Percentiles rank a stretch among this genome's conserved stretches.
phyloP scores from a whole-genome alignment of 78 protist genomes.

The Speleostelium caveatum region DNA sequence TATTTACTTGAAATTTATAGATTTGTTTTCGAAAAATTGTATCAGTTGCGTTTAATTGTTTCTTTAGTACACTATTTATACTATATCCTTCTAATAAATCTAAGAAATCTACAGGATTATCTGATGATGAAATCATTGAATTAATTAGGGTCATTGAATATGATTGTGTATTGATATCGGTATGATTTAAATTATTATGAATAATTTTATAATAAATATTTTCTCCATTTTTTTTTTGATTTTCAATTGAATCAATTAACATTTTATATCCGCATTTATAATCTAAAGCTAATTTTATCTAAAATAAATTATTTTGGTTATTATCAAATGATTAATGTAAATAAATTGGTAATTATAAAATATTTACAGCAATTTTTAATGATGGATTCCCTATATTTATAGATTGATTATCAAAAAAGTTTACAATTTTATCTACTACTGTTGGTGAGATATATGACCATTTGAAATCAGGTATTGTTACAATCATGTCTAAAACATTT shows the following conservation, averaged over 20 bases:
- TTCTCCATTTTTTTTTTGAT: conserved; percentile 4
- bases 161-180: conserved; percentile 66
- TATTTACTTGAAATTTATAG: conserved; percentile 42
- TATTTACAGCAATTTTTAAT: conserved; percentile 66
- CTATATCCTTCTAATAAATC: conserved; percentile 27
- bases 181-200: conserved; percentile 24
- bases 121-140: conserved; percentile 24
- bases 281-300: conserved; percentile 20
- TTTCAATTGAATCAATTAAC: conserved; percentile 28
- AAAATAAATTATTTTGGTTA: background rate
- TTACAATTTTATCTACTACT: conserved; percentile 44
- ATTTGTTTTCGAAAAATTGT: conserved; percentile 33
- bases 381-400: conserved; percentile 48
- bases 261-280: conserved; percentile 43
- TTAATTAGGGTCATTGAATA: conserved; percentile 44
- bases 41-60: conserved; percentile 54
- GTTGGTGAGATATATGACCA: conserved; percentile 7
- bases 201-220: conserved; percentile 30
- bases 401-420: conserved; percentile 30
- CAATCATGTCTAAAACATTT: conserved; percentile 14
- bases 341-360: background rate
- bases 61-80: conserved; percentile 5
- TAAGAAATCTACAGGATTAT: conserved; percentile 12
- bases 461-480: conserved; percentile 5
- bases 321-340: background rate